phyloP scores from a whole-genome alignment of 768 basidiomycete genomes.

The Russula compacta region DNA sequence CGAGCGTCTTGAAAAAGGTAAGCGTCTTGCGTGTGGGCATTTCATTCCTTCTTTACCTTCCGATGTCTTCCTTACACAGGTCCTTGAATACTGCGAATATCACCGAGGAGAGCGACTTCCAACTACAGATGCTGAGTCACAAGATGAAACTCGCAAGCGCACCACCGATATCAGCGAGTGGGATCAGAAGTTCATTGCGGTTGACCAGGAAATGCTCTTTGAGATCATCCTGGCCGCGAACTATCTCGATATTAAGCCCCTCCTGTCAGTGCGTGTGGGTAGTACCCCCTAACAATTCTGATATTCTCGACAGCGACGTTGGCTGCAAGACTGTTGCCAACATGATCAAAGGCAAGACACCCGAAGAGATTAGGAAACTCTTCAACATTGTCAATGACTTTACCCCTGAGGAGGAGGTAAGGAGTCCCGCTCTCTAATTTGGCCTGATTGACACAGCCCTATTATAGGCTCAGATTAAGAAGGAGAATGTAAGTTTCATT shows the following conservation, averaged over 20 bases:
- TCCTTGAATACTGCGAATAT: conserved; percentile 98
- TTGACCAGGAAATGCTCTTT: conserved; percentile 99
- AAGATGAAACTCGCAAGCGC: conserved; percentile 93
- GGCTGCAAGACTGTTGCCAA: conserved; percentile 99
- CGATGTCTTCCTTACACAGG: conserved; percentile 38
- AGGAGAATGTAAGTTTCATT: conserved; percentile 80
- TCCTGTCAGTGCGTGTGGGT: conserved; percentile 49
- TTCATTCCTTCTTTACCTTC: conserved; percentile 1
- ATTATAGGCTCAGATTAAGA: conserved; percentile 89
- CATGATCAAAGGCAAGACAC: conserved; percentile 99
- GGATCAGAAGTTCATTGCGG: conserved; percentile 98
- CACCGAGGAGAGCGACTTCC: conserved; percentile 97
- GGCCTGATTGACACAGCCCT: conserved; percentile 6
- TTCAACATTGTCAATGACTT: conserved; percentile 99
- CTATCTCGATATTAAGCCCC: conserved; percentile 98
- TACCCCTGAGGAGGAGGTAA: conserved; percentile 96
- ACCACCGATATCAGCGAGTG: conserved; percentile 99
- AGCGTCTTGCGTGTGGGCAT: conserved; percentile 8
- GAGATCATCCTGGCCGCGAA: conserved; percentile 99
- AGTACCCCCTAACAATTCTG: neutral
- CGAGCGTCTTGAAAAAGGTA: conserved; percentile 89
- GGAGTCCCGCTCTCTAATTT: conserved; percentile 18
- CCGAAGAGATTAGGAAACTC: conserved; percentile 96
- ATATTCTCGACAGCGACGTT: conserved; percentile 56
- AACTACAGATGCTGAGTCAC: conserved; percentile 65